Evolutionary conservation across 169 alveolate genomes (phyloP).

Genomic region (Plasmodium adleri): DNA sequence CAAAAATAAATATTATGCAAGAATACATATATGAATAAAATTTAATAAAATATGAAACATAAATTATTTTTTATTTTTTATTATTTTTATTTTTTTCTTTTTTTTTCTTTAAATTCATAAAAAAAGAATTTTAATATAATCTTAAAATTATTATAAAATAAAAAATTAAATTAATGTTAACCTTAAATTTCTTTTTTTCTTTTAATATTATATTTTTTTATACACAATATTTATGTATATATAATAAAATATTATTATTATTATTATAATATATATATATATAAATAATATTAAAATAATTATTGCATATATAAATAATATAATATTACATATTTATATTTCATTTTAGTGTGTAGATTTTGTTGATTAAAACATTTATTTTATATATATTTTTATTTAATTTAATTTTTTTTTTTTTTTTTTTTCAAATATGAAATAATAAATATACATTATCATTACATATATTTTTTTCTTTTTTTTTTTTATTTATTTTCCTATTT

Average conservation of each 20-base stretch:
- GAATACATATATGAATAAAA: neutral
- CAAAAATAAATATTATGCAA: slow-evolving; percentile 4
- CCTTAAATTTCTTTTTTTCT: neutral
- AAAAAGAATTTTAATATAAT: neutral
- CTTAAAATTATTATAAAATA: neutral
- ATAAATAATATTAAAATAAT: neutral
- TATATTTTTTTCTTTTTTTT: neutral
- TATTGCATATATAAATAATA: neutral
- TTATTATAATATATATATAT: neutral
- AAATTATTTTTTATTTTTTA: neutral
- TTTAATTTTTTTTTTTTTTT: neutral
- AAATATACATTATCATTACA: neutral
- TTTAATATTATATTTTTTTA: neutral
- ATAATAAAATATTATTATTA: too few relatives aligned
- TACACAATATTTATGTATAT: too few relatives aligned
- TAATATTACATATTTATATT: neutral
- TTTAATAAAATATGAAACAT: neutral
- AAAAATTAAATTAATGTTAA: slow-evolving; percentile 1
- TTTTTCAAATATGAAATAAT: neutral
- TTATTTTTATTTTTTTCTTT: neutral
- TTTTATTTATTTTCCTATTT: neutral
- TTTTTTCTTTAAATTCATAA: neutral
- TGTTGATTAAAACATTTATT: neutral
- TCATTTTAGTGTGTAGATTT: slow-evolving; percentile 5
- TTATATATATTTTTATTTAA: neutral